These are phyloP conservation scores for Circinella minor DNA, from an alignment of 371 early-diverging fungal genomes.

Conservation along the genomic window DNA sequence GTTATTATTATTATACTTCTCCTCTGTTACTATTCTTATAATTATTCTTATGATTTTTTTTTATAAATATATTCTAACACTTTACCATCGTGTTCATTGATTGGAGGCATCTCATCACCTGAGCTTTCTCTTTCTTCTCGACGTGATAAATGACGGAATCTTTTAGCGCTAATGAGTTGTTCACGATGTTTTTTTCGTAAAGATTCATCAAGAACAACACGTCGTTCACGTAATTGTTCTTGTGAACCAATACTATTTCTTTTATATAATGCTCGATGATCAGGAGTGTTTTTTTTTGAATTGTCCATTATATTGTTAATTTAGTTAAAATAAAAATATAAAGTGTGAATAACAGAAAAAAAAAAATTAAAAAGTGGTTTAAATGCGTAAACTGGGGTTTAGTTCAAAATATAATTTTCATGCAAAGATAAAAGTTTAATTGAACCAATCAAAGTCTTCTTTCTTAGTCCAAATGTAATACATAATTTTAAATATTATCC, in stretches of 20 bases:
- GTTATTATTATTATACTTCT: neutral
- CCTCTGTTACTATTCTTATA: slow-evolving; percentile 1
- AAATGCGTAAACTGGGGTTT: too few relatives aligned
- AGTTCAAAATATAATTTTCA: too few relatives aligned
- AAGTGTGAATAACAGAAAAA: too few relatives aligned
- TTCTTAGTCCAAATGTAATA: too few relatives aligned
- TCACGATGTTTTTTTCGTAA: slow-evolving; percentile 57
- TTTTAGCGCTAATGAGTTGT: slow-evolving; percentile 58
- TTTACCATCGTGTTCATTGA: slow-evolving; percentile 35
- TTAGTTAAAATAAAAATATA: too few relatives aligned
- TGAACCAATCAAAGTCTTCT: too few relatives aligned
- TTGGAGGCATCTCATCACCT: slow-evolving; percentile 24
- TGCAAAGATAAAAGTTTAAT: too few relatives aligned
- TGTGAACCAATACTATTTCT: slow-evolving; percentile 45
- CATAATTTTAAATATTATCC: too few relatives aligned
- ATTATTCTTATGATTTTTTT: neutral
- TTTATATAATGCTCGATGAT: slow-evolving; percentile 38
- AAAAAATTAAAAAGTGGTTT: too few relatives aligned
- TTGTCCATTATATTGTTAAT: neutral
- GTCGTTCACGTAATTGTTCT: slow-evolving; percentile 41
- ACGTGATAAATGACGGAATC: slow-evolving; percentile 48
- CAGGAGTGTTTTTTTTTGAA: neutral
- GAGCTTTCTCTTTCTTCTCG: slow-evolving; percentile 30
- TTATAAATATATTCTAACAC: neutral
- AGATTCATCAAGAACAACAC: slow-evolving; percentile 47